Evolutionary conservation across 1,284 basidiomycete genomes (phyloP), one percentile per base, ranked within the genome.

Genomic region (Ceratobasidium theobromae): DNA sequence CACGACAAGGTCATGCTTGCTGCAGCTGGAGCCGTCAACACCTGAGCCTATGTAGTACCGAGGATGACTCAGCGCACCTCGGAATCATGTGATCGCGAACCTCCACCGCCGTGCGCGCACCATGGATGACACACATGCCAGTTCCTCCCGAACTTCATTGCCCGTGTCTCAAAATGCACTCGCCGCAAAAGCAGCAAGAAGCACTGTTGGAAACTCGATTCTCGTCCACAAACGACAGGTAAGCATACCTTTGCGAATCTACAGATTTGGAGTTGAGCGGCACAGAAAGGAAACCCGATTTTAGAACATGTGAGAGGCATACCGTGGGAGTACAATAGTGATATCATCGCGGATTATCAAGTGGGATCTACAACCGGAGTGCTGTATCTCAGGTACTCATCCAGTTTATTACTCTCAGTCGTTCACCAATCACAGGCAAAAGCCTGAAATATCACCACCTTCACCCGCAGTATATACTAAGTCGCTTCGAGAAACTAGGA

Each of bases 301-400:
- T 82, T 98, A 6, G 86, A 89, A 69, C 84, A 84, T 69, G 90
- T 99, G 60, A 84, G 88, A 68, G 92, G 93, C 76, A 88, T 98
- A 0, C 86, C 90, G 0, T 96, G 95, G 78, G 95, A 99, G 76
- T 97, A 93, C 72, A 91, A 92, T 0, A 45, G 18, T 21, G 95
- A 99, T 73, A 95, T 99, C 65, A 81, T 91, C 3, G 87, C 90
- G 3, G 97, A 99, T 75, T 98, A 92, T 75, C 93, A 96, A 75
- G 93, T 97, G n/a, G 95, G 95, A 21, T 82, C 87, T n/a, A 96
- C 94, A 27, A 93, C 93, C 4, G 91, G 94, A n/a, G 88, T 95
- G 3, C 77, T 98, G 28, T 98, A 89, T 73, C 81, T 98, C 53
- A 95, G 93, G 93, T 90, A 8, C n/a, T 14, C 28, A 25, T 54